phyloP scores from a whole-genome alignment of 2,329 filamentous ascomycete genomes.

The Fusarium bactridioides region DNA sequence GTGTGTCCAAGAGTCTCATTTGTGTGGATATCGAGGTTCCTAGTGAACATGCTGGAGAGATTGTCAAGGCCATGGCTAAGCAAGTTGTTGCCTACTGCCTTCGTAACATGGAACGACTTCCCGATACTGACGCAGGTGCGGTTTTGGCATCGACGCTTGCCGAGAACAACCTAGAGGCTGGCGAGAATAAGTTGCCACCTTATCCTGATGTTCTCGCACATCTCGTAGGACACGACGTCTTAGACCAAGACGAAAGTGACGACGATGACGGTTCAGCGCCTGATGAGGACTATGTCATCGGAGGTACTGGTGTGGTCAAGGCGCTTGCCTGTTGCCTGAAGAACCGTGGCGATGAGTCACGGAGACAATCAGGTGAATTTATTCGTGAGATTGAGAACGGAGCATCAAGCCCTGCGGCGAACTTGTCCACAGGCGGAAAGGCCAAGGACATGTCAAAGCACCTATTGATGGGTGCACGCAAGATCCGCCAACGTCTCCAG shows the following conservation, averaged over 20 bases:
- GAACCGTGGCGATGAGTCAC: constrained; percentile 73
- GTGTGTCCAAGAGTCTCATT: constrained; percentile 83
- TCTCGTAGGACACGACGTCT: constrained; percentile 76
- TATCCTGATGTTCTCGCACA: constrained; percentile 86
- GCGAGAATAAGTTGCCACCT: constrained; percentile 44
- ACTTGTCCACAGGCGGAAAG: constrained; percentile 60
- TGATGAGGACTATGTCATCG: constrained; percentile 94
- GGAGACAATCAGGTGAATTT: constrained; percentile 61
- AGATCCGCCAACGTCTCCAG: constrained; percentile 84
- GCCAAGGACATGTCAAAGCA: constrained; percentile 95
- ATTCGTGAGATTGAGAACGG: constrained; percentile 62
- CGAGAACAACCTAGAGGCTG: constrained; percentile 45
- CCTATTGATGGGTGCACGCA: constrained; percentile 83
- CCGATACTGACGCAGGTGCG: constrained; percentile 68
- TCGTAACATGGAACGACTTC: constrained; percentile 84
- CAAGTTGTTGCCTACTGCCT: constrained; percentile 96
- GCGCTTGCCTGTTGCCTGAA: constrained; percentile 89
- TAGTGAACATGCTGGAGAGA: constrained; percentile 79
- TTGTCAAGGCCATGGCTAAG: constrained; percentile 90
- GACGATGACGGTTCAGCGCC: constrained; percentile 75
- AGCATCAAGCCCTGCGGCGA: constrained; percentile 52
- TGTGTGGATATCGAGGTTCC: constrained; percentile 94
- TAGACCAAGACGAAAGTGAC: constrained; percentile 57
- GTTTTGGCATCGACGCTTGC: constrained; percentile 54
- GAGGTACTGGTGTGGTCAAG: constrained; percentile 93